Percentiles rank a stretch among this genome's conserved stretches.
Evolutionary conservation across 208 protist species (phyloP).

Genomic region (Leishmania lainsoni): DNA sequence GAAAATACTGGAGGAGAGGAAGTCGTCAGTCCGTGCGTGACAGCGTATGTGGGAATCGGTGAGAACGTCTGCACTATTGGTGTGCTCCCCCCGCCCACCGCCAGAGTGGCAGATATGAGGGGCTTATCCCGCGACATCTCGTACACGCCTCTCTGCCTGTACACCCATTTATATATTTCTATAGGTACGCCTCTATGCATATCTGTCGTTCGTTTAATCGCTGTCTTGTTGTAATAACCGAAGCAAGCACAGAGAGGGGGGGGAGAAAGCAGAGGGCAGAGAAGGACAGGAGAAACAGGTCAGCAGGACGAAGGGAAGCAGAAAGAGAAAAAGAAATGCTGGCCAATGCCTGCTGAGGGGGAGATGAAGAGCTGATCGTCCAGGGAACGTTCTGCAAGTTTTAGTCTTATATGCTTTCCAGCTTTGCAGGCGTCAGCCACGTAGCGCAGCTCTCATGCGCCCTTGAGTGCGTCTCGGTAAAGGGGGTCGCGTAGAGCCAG

Average conservation of each 20-base stretch:
- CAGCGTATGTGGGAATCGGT: background rate
- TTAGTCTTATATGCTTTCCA: no score
- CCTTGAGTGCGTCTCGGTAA: no score
- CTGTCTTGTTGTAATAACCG: background rate
- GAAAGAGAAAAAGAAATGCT: background rate
- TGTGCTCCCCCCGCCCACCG: background rate
- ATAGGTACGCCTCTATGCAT: background rate
- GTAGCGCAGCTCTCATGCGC: no score
- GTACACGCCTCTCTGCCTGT: background rate
- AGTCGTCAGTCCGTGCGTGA: background rate
- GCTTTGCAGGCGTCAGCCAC: no score
- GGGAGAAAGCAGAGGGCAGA: background rate
- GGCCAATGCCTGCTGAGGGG: background rate
- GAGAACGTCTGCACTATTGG: background rate
- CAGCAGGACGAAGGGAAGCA: background rate
- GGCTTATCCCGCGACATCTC: background rate
- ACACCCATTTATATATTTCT: background rate
- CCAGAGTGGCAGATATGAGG: background rate
- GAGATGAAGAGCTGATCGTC: no score
- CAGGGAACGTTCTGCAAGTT: no score
- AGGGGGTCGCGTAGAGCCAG: no score
- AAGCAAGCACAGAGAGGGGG: background rate
- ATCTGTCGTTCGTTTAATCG: background rate
- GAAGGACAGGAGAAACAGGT: background rate
- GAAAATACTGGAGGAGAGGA: background rate